Evolutionary conservation across 768 basidiomycete genomes (phyloP).

Genomic region (Astraeus odoratus): DNA sequence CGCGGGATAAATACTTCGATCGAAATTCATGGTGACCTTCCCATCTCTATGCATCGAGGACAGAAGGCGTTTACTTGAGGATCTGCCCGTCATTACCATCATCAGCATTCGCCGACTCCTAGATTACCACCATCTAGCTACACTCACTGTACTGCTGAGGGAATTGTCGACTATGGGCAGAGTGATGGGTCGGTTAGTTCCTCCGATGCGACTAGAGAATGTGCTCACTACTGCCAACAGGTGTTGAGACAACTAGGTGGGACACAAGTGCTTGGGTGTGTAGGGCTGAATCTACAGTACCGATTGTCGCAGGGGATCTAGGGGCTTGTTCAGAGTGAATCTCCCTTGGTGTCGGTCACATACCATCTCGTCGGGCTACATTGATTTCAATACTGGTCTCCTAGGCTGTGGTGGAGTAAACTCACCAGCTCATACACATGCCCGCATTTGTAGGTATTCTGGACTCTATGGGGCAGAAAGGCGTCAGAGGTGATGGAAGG

Average conservation of each 20-base stretch:
- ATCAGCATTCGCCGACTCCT: conserved; percentile 10
- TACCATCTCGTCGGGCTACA: conserved; percentile 58
- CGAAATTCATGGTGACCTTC: background rate
- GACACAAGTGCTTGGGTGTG: conserved; percentile 54
- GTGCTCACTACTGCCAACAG: conserved; percentile 74
- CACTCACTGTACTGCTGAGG: conserved; percentile 62
- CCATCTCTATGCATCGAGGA: conserved; percentile 20
- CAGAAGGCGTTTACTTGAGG: conserved; percentile 31
- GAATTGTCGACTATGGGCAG: conserved; percentile 50
- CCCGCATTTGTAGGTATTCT: conserved; percentile 54
- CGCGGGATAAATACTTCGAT: too few relatives aligned
- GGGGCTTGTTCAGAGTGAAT: conserved; percentile 12
- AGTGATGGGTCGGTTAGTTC: conserved; percentile 16
- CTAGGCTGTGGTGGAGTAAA: conserved; percentile 5
- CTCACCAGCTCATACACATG: conserved; percentile 51
- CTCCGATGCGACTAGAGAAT: conserved; percentile 3
- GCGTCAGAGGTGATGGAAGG: conserved; percentile 12
- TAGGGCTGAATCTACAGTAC: conserved; percentile 64
- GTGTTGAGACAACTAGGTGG: conserved; percentile 47
- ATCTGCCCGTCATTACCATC: conserved; percentile 19
- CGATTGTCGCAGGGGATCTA: conserved; percentile 62
- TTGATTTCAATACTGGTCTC: conserved; percentile 7
- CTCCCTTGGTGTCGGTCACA: conserved; percentile 10
- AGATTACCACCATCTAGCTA: conserved; percentile 6
- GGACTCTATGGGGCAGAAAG: conserved; percentile 41